Evolutionary conservation across 2,329 filamentous ascomycete species (phyloP), one percentile per base, ranked within the genome.

Genomic region (Diplodia seriata): DNA sequence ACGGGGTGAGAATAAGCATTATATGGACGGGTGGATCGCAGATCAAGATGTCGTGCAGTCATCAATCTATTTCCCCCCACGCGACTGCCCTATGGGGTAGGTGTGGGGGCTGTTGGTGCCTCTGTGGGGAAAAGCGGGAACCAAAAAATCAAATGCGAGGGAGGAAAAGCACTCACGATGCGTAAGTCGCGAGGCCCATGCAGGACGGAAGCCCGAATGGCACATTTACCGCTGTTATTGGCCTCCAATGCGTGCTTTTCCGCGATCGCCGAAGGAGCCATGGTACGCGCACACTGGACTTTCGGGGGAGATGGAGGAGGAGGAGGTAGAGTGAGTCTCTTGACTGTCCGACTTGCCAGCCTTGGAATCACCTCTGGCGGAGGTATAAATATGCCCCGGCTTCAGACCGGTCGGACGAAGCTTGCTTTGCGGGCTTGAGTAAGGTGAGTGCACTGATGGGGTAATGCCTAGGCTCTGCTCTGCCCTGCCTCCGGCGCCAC

Each of bases 121-220:
- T n/a, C 47, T 38, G 59, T 63, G 23, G 55, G 36, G n/a, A 47
- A n/a, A 68, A 69, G 74, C 70, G 71, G 68, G 75, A 77, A 66
- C 70, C 75, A 73, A 68, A 74, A 73, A 31, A 31, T 23, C 18
- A 8, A 55, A 53, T 18, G 18, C 54, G 36, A 62, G 55, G 20
- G 47, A 53, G 31, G 36, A 38, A 56, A 49, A 56, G 49, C 71
- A 71, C 78, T 72, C 78, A 81, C 79, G 70, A 80, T 74, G 73
- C 77, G 77, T 72, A 81, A 77, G 72, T 81, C 77, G 72, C 76
- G 79, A 75, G 78, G 77, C 73, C 78, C 79, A 77, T 79, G 74
- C 73, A 81, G 72, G 70, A 81, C 78, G 61, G 77, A 80, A 70
- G 79, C 79, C 74, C 77, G 76, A 53, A 80, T 74, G 66, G 73